phyloP scores from a whole-genome alignment of 495 filamentous ascomycete species.

The Penicillium mononematosum region DNA sequence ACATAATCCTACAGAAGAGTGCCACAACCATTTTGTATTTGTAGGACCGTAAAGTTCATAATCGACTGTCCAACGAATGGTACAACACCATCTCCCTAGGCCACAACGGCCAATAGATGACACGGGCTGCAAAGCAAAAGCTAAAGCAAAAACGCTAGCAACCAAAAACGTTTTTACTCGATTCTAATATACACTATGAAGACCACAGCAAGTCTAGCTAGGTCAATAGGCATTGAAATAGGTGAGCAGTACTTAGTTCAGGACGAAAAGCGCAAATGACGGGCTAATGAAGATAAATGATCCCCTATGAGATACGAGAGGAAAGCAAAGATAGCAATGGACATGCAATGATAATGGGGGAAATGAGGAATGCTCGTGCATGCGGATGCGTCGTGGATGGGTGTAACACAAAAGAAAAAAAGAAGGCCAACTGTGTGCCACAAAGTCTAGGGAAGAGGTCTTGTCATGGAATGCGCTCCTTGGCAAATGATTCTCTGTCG shows the following conservation, averaged over 20 bases:
- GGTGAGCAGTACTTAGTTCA: background rate
- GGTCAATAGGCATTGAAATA: conserved; percentile 10
- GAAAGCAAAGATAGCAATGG: conserved; percentile 14
- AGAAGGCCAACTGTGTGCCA: conserved; percentile 1
- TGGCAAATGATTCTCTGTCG: background rate
- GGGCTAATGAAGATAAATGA: conserved; percentile 11
- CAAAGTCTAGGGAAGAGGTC: conserved; percentile 9
- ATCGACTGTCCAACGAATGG: background rate
- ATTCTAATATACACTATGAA: conserved; percentile 36
- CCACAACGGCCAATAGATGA: conserved; percentile 8
- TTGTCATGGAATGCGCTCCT: conserved; percentile 9
- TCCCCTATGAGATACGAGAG: background rate
- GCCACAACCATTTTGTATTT: background rate
- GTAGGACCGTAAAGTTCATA: background rate
- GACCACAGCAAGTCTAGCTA: conserved; percentile 23
- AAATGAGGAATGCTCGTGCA: conserved; percentile 32
- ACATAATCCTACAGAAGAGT: background rate
- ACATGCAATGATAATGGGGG: conserved; percentile 22
- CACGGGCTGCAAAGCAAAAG: conserved; percentile 10
- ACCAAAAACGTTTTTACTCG: conserved; percentile 23
- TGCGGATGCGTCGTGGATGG: conserved; percentile 35
- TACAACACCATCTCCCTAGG: background rate
- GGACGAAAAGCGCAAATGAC: conserved; percentile 4
- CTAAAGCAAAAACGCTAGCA: conserved; percentile 15
- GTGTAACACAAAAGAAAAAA: conserved; percentile 11